A percentile compares a stretch with the other conserved stretches of the same genome.
Conservation (phyloP, 805 yeast genomes). For the Yarrowia sp. region DNA sequence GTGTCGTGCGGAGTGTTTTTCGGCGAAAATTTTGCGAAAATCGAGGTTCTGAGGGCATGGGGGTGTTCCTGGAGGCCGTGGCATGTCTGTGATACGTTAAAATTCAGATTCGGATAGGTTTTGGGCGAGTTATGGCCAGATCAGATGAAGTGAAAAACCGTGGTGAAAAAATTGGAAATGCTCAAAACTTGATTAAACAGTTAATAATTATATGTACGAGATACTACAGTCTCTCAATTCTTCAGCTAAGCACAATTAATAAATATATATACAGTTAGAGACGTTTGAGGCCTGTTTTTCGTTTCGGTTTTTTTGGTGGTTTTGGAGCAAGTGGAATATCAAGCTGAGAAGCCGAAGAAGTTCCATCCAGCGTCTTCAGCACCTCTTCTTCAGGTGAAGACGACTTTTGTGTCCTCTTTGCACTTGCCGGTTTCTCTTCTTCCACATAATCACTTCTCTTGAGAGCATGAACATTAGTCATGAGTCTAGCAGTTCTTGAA, state of each 20-base stretch:
- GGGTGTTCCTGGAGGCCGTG: not conserved
- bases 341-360: not conserved
- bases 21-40: not conserved
- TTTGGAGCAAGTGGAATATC: not conserved
- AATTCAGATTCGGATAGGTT: too few species aligned
- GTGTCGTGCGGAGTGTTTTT: too few species aligned
- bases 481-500: constrained; percentile 35
- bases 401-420: not conserved
- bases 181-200: too few species aligned
- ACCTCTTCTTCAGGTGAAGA: not conserved
- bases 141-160: too few species aligned
- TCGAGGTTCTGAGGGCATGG: not conserved
- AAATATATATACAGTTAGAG: not conserved
- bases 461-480: constrained; percentile 38
- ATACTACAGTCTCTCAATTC: too few species aligned
- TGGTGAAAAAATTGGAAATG: too few species aligned
- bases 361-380: not conserved
- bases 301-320: constrained; percentile 15
- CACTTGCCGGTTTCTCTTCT: not conserved
- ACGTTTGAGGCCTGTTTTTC: constrained; percentile 5
- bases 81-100: too few species aligned
- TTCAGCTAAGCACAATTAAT: not conserved
- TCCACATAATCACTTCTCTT: constrained; percentile 23
- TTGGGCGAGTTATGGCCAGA: too few species aligned
- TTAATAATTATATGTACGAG: too few species aligned